These are phyloP conservation scores for Aurifilum marmelostoma DNA, from an alignment of 2,329 filamentous ascomycete genomes.

Conservation along the genomic window DNA sequence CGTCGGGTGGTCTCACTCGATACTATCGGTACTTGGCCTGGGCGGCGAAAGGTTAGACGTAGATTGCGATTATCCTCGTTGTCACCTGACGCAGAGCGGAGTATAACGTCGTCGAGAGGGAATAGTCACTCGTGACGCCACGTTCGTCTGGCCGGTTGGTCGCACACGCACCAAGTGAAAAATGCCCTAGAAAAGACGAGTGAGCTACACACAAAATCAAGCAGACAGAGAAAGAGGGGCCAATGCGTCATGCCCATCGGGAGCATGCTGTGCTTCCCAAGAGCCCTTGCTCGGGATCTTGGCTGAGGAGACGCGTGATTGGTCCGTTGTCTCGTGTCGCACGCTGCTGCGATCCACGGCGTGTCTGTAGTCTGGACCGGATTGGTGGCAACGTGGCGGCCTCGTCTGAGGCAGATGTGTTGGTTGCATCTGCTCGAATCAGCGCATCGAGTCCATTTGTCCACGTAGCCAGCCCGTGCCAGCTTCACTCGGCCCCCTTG, in stretches of 20 bases:
- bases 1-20: background rate
- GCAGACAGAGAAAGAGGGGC: background rate
- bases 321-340: background rate
- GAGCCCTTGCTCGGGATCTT: background rate
- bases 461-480: constrained; percentile 2
- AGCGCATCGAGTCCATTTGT: background rate
- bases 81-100: background rate
- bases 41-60: background rate
- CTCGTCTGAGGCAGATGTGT: background rate
- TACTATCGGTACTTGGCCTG: background rate
- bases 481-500: background rate
- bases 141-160: background rate
- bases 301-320: background rate
- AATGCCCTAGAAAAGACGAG: background rate
- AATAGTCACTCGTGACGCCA: background rate
- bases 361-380: background rate
- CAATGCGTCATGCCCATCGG: background rate
- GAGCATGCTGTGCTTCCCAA: background rate
- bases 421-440: background rate
- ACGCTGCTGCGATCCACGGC: background rate
- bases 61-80: background rate
- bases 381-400: background rate
- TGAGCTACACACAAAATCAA: background rate
- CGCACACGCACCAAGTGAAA: background rate
- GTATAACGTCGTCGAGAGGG: background rate